Percentiles rank a stretch among this genome's conserved stretches.
These are phyloP conservation scores for Porodaedalea pini DNA, from an alignment of 1,284 basidiomycete species.

Conservation along the genomic window DNA sequence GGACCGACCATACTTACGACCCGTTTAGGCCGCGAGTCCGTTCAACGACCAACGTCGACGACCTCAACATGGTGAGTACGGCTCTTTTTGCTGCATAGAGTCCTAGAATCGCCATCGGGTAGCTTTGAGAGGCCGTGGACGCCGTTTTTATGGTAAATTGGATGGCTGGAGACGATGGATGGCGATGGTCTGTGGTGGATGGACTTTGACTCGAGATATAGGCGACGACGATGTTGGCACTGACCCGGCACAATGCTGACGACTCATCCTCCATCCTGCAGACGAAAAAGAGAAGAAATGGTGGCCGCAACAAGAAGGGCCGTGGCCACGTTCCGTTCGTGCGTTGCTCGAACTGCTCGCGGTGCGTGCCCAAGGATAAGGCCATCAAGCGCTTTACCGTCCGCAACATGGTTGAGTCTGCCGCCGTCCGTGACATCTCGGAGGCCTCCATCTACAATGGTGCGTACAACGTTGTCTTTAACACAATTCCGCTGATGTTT, in stretches of 20 bases:
- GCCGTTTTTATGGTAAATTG: neutral
- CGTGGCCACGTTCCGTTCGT: conserved; percentile 94
- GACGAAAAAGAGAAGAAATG: conserved; percentile 99
- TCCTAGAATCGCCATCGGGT: neutral
- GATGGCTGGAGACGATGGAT: neutral
- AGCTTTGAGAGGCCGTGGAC: neutral
- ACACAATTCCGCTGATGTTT: conserved; percentile 7
- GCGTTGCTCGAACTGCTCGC: conserved; percentile 98
- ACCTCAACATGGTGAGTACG: conserved; percentile 9
- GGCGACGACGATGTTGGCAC: neutral
- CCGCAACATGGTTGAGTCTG: conserved; percentile 99
- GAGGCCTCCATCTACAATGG: conserved; percentile 94
- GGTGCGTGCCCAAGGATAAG: conserved; percentile 95
- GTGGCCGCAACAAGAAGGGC: conserved; percentile 97
- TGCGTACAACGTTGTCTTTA: conserved; percentile 39
- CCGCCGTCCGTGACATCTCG: conserved; percentile 95
- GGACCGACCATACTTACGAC: neutral
- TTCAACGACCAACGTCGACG: neutral
- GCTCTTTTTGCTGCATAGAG: neutral
- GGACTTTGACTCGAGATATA: neutral
- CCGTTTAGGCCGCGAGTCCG: neutral
- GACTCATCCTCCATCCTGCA: conserved; percentile 28
- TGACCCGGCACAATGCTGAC: neutral
- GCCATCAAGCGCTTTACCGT: conserved; percentile 99
- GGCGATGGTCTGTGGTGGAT: neutral